Conservation (phyloP, 1,139 yeast species). For the Nadsonia commutata region DNA sequence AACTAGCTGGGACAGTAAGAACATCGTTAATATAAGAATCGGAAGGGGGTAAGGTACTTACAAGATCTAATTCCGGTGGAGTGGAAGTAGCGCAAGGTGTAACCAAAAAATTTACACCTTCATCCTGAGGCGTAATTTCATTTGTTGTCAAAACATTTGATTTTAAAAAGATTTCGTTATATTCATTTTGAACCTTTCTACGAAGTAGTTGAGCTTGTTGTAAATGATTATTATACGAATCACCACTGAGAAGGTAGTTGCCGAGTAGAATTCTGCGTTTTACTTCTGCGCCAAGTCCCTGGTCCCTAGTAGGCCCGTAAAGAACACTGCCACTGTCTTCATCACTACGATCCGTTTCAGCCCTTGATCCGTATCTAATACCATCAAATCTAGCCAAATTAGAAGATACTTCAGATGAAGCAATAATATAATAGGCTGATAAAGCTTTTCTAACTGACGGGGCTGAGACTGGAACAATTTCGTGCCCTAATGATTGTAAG, state of each 20-base stretch:
- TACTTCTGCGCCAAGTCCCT: constrained; percentile 69
- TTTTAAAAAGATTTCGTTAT: constrained; percentile 45
- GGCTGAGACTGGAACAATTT: constrained; percentile 45
- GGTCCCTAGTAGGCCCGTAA: constrained; percentile 45
- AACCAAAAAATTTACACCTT: constrained; percentile 49
- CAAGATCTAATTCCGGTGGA: constrained; percentile 2
- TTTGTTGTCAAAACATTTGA: constrained; percentile 30
- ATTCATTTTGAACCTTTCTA: constrained; percentile 42
- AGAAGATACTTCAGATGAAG: constrained; percentile 90
- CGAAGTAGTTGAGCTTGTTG: constrained; percentile 62
- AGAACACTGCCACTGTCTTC: constrained; percentile 18
- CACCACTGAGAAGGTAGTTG: constrained; percentile 67
- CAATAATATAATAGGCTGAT: constrained; percentile 77
- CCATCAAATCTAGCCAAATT: constrained; percentile 87
- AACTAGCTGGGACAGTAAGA: constrained; percentile 76
- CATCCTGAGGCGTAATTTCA: constrained; percentile 7
- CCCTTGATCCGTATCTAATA: constrained; percentile 57
- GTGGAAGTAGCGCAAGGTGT: constrained; percentile 44
- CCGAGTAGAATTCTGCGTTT: constrained; percentile 74
- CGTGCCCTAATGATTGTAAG: constrained; percentile 38
- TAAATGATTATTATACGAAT: constrained; percentile 64
- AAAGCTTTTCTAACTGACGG: constrained; percentile 54
- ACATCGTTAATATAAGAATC: constrained; percentile 67
- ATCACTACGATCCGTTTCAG: constrained; percentile 26
- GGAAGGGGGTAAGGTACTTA: constrained; percentile 24